phyloP scores from a whole-genome alignment of 257 asterid genomes.

The Solanum bukasovii region DNA sequence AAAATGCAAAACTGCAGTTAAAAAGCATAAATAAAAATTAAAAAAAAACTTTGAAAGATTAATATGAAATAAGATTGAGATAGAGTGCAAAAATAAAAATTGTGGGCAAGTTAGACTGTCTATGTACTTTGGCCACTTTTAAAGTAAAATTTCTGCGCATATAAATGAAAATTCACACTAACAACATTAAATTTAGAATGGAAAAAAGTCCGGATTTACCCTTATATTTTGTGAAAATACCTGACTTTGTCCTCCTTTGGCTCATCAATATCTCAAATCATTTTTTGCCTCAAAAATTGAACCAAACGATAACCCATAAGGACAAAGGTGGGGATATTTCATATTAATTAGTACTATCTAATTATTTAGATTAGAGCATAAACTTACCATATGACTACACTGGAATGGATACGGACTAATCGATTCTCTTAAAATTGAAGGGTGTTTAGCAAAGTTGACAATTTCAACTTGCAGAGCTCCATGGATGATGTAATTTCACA shows the following conservation, averaged over 20 bases:
- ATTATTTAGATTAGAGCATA: too few relatives aligned
- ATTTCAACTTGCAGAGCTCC: neutral
- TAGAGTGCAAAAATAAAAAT: too few relatives aligned
- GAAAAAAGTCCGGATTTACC: too few relatives aligned
- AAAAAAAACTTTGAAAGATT: neutral
- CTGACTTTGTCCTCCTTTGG: neutral
- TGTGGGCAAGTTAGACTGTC: neutral
- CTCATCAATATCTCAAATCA: too few relatives aligned
- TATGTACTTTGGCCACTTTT: neutral
- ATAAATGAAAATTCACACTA: neutral
- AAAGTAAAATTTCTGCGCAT: neutral
- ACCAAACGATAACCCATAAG: neutral
- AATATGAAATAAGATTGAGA: neutral
- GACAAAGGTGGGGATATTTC: neutral
- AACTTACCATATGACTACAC: too few relatives aligned
- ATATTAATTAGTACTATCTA: too few relatives aligned
- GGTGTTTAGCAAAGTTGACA: neutral
- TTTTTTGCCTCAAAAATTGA: neutral
- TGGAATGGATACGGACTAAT: neutral
- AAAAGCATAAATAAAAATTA: too few relatives aligned
- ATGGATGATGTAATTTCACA: neutral
- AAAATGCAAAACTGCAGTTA: neutral
- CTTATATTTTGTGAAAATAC: too few relatives aligned
- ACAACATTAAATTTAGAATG: neutral
- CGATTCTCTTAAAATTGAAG: neutral